phyloP scores from a whole-genome alignment of 495 filamentous ascomycete species.

The Acidomyces sp. region DNA sequence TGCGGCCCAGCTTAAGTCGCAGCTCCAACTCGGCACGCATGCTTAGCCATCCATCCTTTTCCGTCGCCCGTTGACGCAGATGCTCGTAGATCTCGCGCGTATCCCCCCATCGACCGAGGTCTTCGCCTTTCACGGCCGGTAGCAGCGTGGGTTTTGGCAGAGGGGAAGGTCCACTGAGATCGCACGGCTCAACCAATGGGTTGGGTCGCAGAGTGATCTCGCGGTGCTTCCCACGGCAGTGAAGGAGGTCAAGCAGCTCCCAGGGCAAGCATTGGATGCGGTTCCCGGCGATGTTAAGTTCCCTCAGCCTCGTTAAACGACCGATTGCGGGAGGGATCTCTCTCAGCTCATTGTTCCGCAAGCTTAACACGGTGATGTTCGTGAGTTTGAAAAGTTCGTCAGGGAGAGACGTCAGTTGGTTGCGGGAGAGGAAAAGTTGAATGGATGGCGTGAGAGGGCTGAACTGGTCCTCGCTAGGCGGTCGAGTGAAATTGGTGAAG shows the following conservation, averaged over 20 bases:
- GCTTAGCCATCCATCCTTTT: constrained; percentile 1
- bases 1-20: constrained; percentile 10
- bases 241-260: constrained; percentile 52
- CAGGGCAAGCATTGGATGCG: constrained; percentile 53
- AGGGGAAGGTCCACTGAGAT: constrained; percentile 17
- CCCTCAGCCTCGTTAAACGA: constrained; percentile 47
- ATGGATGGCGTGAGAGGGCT: constrained; percentile 42
- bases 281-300: constrained; percentile 62
- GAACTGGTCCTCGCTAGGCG: constrained; percentile 35
- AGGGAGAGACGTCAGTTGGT: constrained; percentile 42
- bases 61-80: constrained; percentile 1
- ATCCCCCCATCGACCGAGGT: constrained; percentile 5
- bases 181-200: constrained; percentile 29
- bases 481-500: constrained; percentile 25
- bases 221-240: constrained; percentile 31
- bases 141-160: constrained; percentile 38
- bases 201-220: constrained; percentile 38
- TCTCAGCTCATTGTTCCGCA: constrained; percentile 55
- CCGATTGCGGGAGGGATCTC: constrained; percentile 53
- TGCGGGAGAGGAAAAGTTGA: constrained; percentile 50
- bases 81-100: constrained; percentile 5
- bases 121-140: constrained; percentile 10
- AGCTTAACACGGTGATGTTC: constrained; percentile 52
- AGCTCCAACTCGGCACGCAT: constrained; percentile 15
- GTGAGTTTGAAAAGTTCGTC: constrained; percentile 40